Evolutionary conservation across 2,329 filamentous ascomycete species (phyloP), one percentile per base, ranked within the genome.

Genomic region (Mycosphaerella arachidis): DNA sequence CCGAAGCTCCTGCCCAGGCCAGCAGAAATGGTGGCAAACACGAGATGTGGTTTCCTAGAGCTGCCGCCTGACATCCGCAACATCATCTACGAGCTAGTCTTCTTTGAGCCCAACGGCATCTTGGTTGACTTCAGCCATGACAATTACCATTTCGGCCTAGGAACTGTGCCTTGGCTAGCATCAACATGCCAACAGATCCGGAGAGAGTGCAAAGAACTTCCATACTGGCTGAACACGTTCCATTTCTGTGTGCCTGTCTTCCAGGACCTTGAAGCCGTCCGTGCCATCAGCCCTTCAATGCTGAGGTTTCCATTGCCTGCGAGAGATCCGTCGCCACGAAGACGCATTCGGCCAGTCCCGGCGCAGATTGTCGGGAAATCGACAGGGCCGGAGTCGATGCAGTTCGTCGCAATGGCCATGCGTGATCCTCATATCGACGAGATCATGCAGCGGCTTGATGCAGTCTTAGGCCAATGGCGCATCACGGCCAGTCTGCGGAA

Each of bases 161-260:
- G 24, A 13, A 55, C 31, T 43, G 40, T 57, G 8, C 61, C 63
- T 30, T 57, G 55, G 9, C 57, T 65, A 3, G 52, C 54, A 30
- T 45, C 56, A 24, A 62, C 63, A 13, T 65, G 63, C 53, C 57
- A 57, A 33, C 46, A 62, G 16, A 52, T 65, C 53, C 57, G 61
- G 35, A 13, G 59, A 31, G 63, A 63, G 37, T 61, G 53, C 12
- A 48, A 57, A 33, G 51, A 58, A 27, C 54, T 65, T 20, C 63
- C 60, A 2, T 61, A 61, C 51, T 61, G 60, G 63, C 61, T 63
- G 58, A 65, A 65, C 45, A 61, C 54, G 7, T 56, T 60, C 55
- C 58, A 63, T 37, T 57, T 65, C 29, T 56, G 58, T 18, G 56
- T 61, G 18, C 63, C 63, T 3, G 55, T 65, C 35, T 46, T 65